These are phyloP conservation scores for Aspergillus cejpii DNA, from an alignment of 2,329 filamentous ascomycete species.

Conservation along the genomic window DNA sequence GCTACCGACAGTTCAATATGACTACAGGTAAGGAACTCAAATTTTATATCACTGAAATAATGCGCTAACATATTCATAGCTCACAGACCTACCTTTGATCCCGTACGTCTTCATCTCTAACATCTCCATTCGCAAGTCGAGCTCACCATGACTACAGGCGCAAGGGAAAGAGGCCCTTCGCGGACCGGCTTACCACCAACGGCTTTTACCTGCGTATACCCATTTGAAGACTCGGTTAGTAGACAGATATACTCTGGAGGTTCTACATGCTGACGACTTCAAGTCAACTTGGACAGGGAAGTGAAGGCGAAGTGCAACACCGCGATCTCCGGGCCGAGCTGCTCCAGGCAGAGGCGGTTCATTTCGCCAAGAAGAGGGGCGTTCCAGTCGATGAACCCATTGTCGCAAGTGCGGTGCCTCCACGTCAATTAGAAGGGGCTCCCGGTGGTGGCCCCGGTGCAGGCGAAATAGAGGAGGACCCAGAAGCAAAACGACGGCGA, in stretches of 20 bases:
- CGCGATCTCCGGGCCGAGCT: constrained; percentile 88
- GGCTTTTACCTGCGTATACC: constrained; percentile 87
- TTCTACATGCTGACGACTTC: constrained; percentile 16
- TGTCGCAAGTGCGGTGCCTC: constrained; percentile 44
- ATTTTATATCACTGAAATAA: neutral
- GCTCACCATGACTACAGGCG: constrained; percentile 49
- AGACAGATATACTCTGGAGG: neutral
- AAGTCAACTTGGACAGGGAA: constrained; percentile 81
- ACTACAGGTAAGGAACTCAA: constrained; percentile 35
- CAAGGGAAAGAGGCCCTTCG: constrained; percentile 90
- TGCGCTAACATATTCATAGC: constrained; percentile 42
- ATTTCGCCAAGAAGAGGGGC: constrained; percentile 79
- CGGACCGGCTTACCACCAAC: constrained; percentile 91
- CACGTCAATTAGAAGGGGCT: constrained; percentile 57
- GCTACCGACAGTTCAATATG: constrained; percentile 25
- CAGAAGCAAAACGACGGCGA: constrained; percentile 73
- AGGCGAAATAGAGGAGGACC: constrained; percentile 50
- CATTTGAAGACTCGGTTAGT: constrained; percentile 75
- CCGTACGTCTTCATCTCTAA: constrained; percentile 49
- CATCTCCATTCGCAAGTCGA: constrained; percentile 20
- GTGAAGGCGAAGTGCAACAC: constrained; percentile 60
- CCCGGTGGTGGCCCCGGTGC: constrained; percentile 32
- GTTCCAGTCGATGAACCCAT: constrained; percentile 45
- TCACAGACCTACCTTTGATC: constrained; percentile 90
- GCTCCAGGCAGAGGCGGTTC: constrained; percentile 75